A percentile compares a stretch with the other conserved stretches of the same genome.
Evolutionary conservation across 2,329 filamentous ascomycete genomes (phyloP).

Genomic region (Monilinia aucupariae): DNA sequence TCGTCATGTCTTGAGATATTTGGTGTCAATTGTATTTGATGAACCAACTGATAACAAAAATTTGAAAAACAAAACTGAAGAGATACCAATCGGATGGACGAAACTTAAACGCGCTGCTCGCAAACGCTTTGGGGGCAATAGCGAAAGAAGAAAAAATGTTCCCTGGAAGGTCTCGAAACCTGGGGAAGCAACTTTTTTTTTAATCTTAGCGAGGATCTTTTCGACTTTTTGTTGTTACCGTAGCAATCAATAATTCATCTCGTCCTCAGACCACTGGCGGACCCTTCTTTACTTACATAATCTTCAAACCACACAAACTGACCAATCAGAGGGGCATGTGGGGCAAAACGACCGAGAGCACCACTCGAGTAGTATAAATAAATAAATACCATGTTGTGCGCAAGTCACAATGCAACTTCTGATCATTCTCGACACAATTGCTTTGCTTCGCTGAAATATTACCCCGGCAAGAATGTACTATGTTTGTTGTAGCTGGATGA

Average conservation of each 20-base stretch:
- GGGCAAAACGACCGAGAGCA: no score
- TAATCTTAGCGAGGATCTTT: slow-evolving; percentile 16
- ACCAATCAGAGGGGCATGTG: no score
- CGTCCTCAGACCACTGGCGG: no score
- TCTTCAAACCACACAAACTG: no score
- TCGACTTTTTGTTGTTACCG: slow-evolving; percentile 18
- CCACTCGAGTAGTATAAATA: no score
- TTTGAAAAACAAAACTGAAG: not conserved
- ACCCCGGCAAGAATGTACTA: no score
- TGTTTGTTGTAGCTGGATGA: no score
- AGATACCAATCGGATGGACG: not conserved
- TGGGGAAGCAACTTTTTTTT: slow-evolving; percentile 17
- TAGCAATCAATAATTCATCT: slow-evolving; percentile 1
- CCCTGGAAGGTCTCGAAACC: not conserved
- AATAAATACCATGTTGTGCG: no score
- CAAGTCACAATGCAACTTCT: no score
- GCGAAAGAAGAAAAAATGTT: slow-evolving; percentile 6
- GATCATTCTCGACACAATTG: no score
- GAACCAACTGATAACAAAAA: not conserved
- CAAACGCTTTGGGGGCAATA: not conserved
- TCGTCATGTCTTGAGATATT: not conserved
- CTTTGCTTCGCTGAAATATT: no score
- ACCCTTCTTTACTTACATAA: no score
- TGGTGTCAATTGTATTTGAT: not conserved
- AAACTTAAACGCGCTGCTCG: not conserved